Base-by-base conservation (phyloP, 495 filamentous ascomycete species). In the Hyaloscypha bicolor region DNA sequence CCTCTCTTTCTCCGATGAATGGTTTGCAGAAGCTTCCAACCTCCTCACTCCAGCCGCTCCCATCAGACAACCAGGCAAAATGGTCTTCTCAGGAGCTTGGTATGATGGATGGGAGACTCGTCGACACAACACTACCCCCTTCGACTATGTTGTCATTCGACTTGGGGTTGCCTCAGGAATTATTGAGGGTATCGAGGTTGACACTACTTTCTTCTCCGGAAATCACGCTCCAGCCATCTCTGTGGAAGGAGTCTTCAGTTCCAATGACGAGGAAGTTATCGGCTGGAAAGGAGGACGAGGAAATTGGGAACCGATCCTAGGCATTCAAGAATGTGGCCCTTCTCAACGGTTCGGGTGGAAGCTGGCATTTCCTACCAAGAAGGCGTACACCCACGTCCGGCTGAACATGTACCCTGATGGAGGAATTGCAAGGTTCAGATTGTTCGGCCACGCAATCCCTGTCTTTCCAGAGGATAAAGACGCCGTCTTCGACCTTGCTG, bases 21-120 rank as follows among this genome's bases (percentile, higher is more conserved):
- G 88, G 85, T 97, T 97, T 78, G 93, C 93, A 68, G 85, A 88
- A 42, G 93, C 93, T 12, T 78, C 81, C 42, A 96, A 96, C 77
- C 86, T 97, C 69, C 79, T 93, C 62, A 94, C 86, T 19, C 90
- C 91, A 1, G 86, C 86, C 0, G 79, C 90, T 4, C 91, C 94
- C 5, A 86, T 97, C 72, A 85, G 87, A 67, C 87, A 90, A 69
- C 88, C 89, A 0, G 93, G 92, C 64, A 87, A 93, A 77, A 96
- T 94, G 82, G 88, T 93, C 58, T 87, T 90, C 73, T 86, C 92
- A 11, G 93, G 93, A 67, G 91, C 92, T 29, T 97, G 94, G 94
- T 97, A 93, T 76, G 93, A 97, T 74, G 93, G 93, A 30, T 97
- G 93, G 94, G 94, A 97, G 77, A 96, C 93, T 2, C 85, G 93